A percentile compares a stretch with the other conserved stretches of the same genome.
phyloP scores from a whole-genome alignment of 805 yeast genomes.

The Jamesozyma rosinii region DNA sequence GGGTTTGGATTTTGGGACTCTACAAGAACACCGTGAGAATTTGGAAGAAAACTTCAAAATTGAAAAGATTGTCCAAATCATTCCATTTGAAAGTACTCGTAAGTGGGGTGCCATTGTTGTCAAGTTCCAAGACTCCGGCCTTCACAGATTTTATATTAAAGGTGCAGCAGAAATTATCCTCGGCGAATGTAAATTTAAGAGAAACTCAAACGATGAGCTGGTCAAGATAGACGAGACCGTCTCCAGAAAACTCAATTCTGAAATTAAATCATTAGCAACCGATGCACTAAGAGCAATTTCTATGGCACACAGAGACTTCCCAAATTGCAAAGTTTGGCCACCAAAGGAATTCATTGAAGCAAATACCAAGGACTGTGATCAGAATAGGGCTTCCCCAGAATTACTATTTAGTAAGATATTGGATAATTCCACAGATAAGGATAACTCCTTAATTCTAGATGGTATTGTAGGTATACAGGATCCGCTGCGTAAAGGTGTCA shows the following conservation, averaged over 20 bases:
- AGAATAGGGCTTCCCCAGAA: conserved; percentile 34
- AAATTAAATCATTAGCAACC: conserved; percentile 54
- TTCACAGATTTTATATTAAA: conserved; percentile 59
- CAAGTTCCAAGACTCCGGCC: conserved; percentile 32
- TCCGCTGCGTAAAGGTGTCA: conserved; percentile 84
- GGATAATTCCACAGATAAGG: conserved; percentile 19
- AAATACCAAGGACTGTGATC: conserved; percentile 24
- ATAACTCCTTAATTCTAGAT: conserved; percentile 45
- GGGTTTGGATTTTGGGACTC: conserved; percentile 29
- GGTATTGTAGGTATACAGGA: conserved; percentile 89
- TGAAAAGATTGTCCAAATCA: conserved; percentile 49
- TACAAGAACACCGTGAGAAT: conserved; percentile 40
- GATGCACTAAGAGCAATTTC: conserved; percentile 82
- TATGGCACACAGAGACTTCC: conserved; percentile 70
- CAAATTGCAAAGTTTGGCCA: conserved; percentile 49
- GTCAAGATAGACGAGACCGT: conserved; percentile 14
- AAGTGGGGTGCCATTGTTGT: conserved; percentile 87
- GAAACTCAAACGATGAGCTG: conserved; percentile 26
- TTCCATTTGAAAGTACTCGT: conserved; percentile 86
- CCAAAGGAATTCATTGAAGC: conserved; percentile 40
- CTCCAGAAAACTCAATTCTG: conserved; percentile 32
- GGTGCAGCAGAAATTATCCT: conserved; percentile 93
- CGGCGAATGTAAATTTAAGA: conserved; percentile 42
- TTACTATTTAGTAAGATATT: conserved; percentile 23
- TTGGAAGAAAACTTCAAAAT: conserved; percentile 23